Base-by-base conservation (phyloP, 345 rosid species). In the Melastoma malabathricum region DNA sequence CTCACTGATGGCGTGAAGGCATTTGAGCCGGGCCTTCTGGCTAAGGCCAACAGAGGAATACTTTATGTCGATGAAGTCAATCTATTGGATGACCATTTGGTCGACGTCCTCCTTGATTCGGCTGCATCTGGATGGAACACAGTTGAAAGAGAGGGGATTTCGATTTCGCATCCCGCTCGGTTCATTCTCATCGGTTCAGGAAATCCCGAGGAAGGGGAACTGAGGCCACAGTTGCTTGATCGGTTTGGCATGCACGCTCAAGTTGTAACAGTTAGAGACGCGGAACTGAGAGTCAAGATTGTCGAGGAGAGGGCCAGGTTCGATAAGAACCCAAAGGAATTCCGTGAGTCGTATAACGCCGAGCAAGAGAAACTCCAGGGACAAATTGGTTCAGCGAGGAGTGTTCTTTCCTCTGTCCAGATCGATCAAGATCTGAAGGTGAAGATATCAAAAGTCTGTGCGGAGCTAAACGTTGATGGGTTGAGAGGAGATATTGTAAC, bases 101-200 rank as follows among this genome's bases (percentile, higher is more conserved):
- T 90, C 25, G 98, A 90, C 63, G 98, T 86, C 58, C 92, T 86
- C 61, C 63, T 89, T 58, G 93, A 89, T 73, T 89, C 97, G 0
- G 95, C 97, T 58, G 97, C 97, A 17, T 89, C 95, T 0, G 94
- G 97, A 44, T 89, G 95, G 97, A 89, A 89, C 69, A 89, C 93
- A 0, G 93, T 89, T 29, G 97, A 89, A 62, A 79, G 97, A 71
- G 97, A 89, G 69, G 97, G 97, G 54, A 83, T 89, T 47, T 89
- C 97, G 5, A 83, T 85, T 48, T 85, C 95, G 44, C 97, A 89
- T 50, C 95, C 95, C 2, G 97, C 97, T 31, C 79, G 93, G 48
- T 89, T 89, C 66, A 89, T 89, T 62, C 71, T 89, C 47, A 89
- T 89, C 48, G 95, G 97, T 50, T 89, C 97, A 1, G 97, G 97